Base-by-base conservation (phyloP, 2,329 filamentous ascomycete genomes). In the Blastomyces gilchristii region DNA sequence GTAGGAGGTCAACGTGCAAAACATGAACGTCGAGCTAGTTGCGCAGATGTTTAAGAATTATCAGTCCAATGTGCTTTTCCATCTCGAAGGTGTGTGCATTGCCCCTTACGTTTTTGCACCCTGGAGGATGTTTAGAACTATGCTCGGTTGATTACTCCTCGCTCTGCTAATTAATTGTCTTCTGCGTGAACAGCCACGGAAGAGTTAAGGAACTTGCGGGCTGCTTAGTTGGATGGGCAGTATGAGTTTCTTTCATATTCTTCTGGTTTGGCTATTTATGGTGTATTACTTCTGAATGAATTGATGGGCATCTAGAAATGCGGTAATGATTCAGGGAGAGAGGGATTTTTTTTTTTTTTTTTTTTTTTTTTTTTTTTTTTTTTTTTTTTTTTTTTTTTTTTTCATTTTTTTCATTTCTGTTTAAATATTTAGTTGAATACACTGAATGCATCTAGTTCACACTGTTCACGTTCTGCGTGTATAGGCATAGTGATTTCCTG, bases 1-100 rank as follows among this genome's bases (percentile, higher is more conserved):
- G 37, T 69, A 96, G 89, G 93, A 97, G 69, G 97, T 97, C 82
- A 97, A 97, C 72, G 87, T 97, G 63, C 90, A 96, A 71, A 99
- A 97, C 75, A 97, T 97, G 91, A 96, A 99, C 73, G 91, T 97
- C 45, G 94, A 97, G 78, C 83, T 97, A 2, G 94, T 97, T 5
- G 92, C 93, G 0, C 93, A 97, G 74, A 99, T 99, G 94, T 99
- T 97, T 82, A 97, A 97, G 80, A 99, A 97, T 78, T 99, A 99
- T 75, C 92, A 97, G 75, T 96, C 91, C 12, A 99, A 97, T 70
- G 93, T 97, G 16, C 80, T 97, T 6, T 97, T 99, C 75, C 94
- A 99, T 71, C 82, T 99, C 6, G 94, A 97, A 86, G 94, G 94
- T 95, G 80, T 68, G 74, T 60, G 11, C 41, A 39, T 22, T 37